Evolutionary conservation across 768 basidiomycete genomes (phyloP), one percentile per base, ranked within the genome.

Genomic region (Xerocomellus intermedius): DNA sequence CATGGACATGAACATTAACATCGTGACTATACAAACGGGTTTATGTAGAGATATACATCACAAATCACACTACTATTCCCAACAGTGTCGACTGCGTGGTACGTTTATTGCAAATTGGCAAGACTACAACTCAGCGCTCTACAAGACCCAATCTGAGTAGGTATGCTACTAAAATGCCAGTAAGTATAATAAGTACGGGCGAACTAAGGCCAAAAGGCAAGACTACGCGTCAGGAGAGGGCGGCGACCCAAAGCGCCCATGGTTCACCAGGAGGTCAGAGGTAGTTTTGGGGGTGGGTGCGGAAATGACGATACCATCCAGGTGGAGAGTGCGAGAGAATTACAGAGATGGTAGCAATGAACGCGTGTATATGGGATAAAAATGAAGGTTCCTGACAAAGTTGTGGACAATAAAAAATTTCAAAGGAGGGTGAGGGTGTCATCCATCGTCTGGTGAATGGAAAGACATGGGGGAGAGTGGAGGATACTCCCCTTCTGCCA

Each of bases 381-480:
- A 64, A 64, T 54, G 67, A 69, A 53, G 21, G 59, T 63, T 61
- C 59, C 62, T 28, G 61, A 56, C 59, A 52, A 44, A 35, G 54
- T 52, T 60, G 60, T 36, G 17, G 48, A 52, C 44, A 44, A 63
- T 65, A 67, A 65, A 64, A 60, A 64, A 21, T 48, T 42, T 51
- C 46, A 62, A 67, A 63, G n/a, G 71, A 62, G 48, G 14, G 60
- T 51, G 50, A 49, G 19, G 21, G 44, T 22, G 43, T 71, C 56
- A 79, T 58, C 59, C 75, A 73, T 75, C 75, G 59, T 74, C 82
- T 72, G 79, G 75, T 69, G 77, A 69, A 64, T 72, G 80, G 61
- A 90, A 86, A 36, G 86, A 82, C 85, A 89, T 87, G 17, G 87
- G 87, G 38, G 87, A 88, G 42, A 86, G 70, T n/a, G 87, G 84